Evolutionary conservation across 352 stramenopile species (phyloP), one percentile per base, ranked within the genome.

Genomic region (Phytophthora kernoviae): DNA sequence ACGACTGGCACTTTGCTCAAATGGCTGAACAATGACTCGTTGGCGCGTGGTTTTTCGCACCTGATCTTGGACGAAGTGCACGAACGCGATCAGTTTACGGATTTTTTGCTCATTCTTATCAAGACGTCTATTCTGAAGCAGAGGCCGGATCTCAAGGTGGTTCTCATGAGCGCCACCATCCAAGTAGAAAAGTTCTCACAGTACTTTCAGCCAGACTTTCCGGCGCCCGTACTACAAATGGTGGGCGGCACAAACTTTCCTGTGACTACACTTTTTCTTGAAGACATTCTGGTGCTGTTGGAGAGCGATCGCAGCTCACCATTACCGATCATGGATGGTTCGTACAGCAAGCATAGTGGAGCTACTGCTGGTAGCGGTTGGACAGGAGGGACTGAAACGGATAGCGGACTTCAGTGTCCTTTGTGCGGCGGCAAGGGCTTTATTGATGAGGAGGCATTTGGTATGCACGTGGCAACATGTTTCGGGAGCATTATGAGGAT

Each of bases 31-130:
- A 75, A 72, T 49, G 92, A 97, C 52, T 78, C 85, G 9, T 68
- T 84, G 21, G 76, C 95, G 0, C 62, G 47, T 2, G 87, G 93
- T 14, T 97, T 96, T 59, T 98, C 89, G 4, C 89, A 98, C 54
- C 74, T 99, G 33, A 96, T 99, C 45, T 84, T 99, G 24, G 95
- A 99, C 61, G 96, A 99, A 85, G 95, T 98, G 22, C 93, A 98
- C 75, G 96, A 99, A 70, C 87, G 94, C 11, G 94, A 98, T 62
- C 87, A 95, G 47, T 97, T 97, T 56, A 98, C 92, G 1, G 96
- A 99, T 61, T 98, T 99, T 64, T 65, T 99, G 42, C 80, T 99
- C 30, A 98, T 99, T 62, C 63, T 97, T 45, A 82, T 98, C 70
- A 96, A 84, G 65, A 91, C 75, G 15, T 95, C 64, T 18, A 87